Conservation (phyloP, 495 filamentous ascomycete species). For the Neurospora sp. region DNA sequence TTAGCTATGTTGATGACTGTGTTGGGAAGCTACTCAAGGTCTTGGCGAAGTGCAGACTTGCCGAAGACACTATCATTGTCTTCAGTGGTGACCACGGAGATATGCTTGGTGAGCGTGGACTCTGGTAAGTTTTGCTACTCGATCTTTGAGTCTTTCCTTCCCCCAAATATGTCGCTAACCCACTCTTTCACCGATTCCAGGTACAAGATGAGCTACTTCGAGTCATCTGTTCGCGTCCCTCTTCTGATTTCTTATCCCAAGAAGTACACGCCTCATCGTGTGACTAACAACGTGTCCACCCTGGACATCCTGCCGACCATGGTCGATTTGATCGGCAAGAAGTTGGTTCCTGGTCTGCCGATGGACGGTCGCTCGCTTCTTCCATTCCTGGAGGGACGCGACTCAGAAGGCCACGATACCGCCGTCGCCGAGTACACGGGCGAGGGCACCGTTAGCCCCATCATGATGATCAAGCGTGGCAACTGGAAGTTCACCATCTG, state of each 20-base stretch:
- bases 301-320: slow-evolving; percentile 80
- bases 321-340: slow-evolving; percentile 62
- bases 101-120: slow-evolving; percentile 79
- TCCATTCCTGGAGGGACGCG: slow-evolving; percentile 54
- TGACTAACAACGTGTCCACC: slow-evolving; percentile 70
- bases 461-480: slow-evolving; percentile 85
- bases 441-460: slow-evolving; percentile 72
- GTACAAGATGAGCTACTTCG: slow-evolving; percentile 92
- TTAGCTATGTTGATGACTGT: slow-evolving; percentile 81
- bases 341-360: slow-evolving; percentile 51
- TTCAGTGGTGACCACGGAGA: slow-evolving; percentile 88
- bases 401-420: slow-evolving; percentile 49
- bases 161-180: neutral
- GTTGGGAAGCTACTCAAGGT: slow-evolving; percentile 66
- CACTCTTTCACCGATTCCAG: slow-evolving; percentile 12
- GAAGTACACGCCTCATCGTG: slow-evolving; percentile 53
- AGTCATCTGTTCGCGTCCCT: slow-evolving; percentile 73
- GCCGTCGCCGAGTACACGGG: slow-evolving; percentile 85
- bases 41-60: slow-evolving; percentile 62
- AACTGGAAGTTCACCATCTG: slow-evolving; percentile 78
- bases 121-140: slow-evolving; percentile 45
- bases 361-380: slow-evolving; percentile 69
- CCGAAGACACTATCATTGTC: slow-evolving; percentile 72
- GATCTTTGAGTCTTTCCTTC: neutral
- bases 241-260: slow-evolving; percentile 66